Conservation (phyloP, 768 basidiomycete genomes). For the Lepiota brunneoincarnata region DNA sequence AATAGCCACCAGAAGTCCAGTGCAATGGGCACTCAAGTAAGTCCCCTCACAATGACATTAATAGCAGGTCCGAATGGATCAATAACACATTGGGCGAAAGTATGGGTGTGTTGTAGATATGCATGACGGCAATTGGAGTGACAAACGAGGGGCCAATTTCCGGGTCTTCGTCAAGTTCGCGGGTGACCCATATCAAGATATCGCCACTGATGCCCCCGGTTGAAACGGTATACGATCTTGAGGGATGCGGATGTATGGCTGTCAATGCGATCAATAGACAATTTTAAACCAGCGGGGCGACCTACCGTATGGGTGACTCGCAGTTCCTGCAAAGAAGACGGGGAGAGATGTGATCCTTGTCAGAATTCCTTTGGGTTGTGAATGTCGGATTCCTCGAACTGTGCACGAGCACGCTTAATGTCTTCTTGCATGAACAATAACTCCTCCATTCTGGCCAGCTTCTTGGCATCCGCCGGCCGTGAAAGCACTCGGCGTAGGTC, state of each 20-base stretch:
- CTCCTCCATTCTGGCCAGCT: constrained; percentile 90
- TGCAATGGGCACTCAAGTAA: not conserved
- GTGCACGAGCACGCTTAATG: constrained; percentile 82
- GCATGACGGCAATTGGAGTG: no score
- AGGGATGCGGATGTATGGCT: not conserved
- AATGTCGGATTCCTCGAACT: constrained; percentile 57
- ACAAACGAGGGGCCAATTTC: not conserved
- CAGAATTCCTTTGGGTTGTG: constrained; percentile 45
- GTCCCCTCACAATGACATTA: not conserved
- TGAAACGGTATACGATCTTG: not conserved
- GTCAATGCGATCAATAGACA: not conserved
- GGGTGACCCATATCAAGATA: not conserved
- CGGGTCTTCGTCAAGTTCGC: no score
- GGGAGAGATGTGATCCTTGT: constrained; percentile 3
- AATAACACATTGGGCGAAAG: not conserved
- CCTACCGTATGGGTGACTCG: not conserved
- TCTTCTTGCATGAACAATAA: constrained; percentile 92
- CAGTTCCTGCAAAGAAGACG: not conserved
- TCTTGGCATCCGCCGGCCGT: constrained; percentile 86
- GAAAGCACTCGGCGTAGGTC: constrained; percentile 81
- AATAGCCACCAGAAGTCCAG: constrained; percentile 31
- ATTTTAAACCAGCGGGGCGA: not conserved
- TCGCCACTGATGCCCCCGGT: not conserved
- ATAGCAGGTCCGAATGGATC: not conserved
- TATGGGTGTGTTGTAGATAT: not conserved